Base-by-base conservation (phyloP, 176 grass and related monocot species). In the Triticum timopheevii region DNA sequence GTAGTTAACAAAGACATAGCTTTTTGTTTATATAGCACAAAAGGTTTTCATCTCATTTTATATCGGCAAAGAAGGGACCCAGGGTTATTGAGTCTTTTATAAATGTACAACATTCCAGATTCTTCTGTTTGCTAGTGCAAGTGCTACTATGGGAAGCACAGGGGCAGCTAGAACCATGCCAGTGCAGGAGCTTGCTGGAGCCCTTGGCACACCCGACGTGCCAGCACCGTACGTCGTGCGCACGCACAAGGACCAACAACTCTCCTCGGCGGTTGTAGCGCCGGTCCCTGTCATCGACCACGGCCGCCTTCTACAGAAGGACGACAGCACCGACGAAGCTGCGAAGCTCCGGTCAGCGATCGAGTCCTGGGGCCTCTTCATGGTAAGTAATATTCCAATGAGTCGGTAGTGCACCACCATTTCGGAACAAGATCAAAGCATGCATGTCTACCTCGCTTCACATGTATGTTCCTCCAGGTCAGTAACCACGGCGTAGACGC, bases 341-440 rank as follows among this genome's bases (percentile, higher is more conserved):
- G 79, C 16, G 10, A 90, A 86, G 77, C 93, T 95, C 72, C 82
- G 63, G 66, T 59, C 22, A 20, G 88, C 80, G 10, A 82, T 92
- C 9, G 8, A 86, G 47, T 81, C 85, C 33, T 95, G 88, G 93
- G 93, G 90, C 28, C 39, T 95, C 47, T 84, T 95, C 81, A 33
- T 90, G 62, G 93, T 95, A 88, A 81, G 62, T 63, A 24, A 9
- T 35, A 11, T 49, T 39, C 12, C 0, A 15, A 19, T 61, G 2
- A 24, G 22, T 36, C 6, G 39, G 28, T 24, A 54, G 50, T 19
- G 49, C 49, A 6, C 11, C 13, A 3, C 4, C 5, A 10, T 12
- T 7, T 40, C 15, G 6, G 1, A 27, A 23, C 7, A 12, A 74
- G 13, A 45, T 25, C n/a, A 15, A 15, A 73, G 12, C n/a, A 47